Evolutionary conservation across 164 flowering plant genomes (phyloP), one percentile per base, ranked within the genome.

Genomic region (Houttuynia cordata): DNA sequence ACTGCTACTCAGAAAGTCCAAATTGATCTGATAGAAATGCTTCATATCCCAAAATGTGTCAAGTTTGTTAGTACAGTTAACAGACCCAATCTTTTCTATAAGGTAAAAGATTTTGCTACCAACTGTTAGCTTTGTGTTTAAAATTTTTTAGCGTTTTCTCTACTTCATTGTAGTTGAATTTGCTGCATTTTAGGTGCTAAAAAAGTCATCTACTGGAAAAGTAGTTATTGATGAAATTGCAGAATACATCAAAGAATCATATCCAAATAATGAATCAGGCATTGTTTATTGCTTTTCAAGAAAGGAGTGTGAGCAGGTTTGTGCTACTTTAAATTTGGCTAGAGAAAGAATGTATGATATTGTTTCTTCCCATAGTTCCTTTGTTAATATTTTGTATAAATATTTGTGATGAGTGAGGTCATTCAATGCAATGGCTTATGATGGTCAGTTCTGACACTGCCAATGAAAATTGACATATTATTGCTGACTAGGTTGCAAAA

Each of bases 281-380:
- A 94, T 94, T 23, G 91, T 94, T 60, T 94, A 94, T 75, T 94
- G 97, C 78, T 91, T 94, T 72, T 83, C 99, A 25, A 76, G 96
- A 65, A 94, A 90, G 78, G 99, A 94, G 67, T 86, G 99, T 68
- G 99, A 94, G 64, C 97, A 85, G 97, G 97, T 94, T 8, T 50
- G 71, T 66, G 56, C 49, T 47, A n/a, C 18, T 8, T 40, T 63
- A 19, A 24, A 25, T 19, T 19, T 54, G 55, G 23, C 30, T 42
- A 12, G 49, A 42, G 1, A 18, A 53, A 49, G 5, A 10, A 20
- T 62, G 10, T 37, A 17, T 30, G 37, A 30, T 30, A 30, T 30
- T 6, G 6, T 30, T 2, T 30, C 2, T 30, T 30, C 37, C 6
- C 2, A 2, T 30, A 30, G 37, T 30, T 30, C 6, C 37, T 30